A percentile compares a stretch with the other conserved stretches of the same genome.
phyloP scores from a whole-genome alignment of 1,284 basidiomycete species.

The Ganoderma sinense region DNA sequence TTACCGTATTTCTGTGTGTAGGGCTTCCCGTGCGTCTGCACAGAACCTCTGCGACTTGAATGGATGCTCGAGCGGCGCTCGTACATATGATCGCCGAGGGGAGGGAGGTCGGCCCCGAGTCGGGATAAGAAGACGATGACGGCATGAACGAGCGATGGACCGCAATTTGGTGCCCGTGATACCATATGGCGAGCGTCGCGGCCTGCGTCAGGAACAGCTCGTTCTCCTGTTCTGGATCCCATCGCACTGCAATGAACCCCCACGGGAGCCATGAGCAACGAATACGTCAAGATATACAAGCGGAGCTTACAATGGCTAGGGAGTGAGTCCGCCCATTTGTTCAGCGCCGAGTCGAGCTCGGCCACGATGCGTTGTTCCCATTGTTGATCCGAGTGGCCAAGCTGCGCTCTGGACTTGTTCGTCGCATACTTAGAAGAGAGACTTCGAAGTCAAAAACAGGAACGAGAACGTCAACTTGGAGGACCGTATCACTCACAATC shows the following conservation, averaged over 20 bases:
- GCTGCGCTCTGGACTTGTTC: constrained; percentile 55
- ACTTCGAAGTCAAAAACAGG: neutral
- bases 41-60: constrained; percentile 56
- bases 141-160: constrained; percentile 54
- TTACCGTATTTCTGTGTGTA: constrained; percentile 34
- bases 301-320: constrained; percentile 52
- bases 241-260: constrained; percentile 23
- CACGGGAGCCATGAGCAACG: no score
- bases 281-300: no score
- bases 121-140: no score
- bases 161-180: constrained; percentile 78
- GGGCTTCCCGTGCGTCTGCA: constrained; percentile 36
- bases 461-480: no score
- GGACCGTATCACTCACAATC: neutral
- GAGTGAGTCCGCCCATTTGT: constrained; percentile 66
- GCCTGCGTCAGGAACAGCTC: constrained; percentile 73
- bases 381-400: constrained; percentile 53
- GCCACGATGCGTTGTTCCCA: constrained; percentile 63
- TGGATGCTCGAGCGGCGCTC: constrained; percentile 64
- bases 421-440: constrained; percentile 57
- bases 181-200: constrained; percentile 62
- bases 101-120: constrained; percentile 48
- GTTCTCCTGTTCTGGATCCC: constrained; percentile 72
- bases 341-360: constrained; percentile 65
- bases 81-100: constrained; percentile 71